These are phyloP conservation scores for Aquilaria agallochum DNA, from an alignment of 441 rosid genomes.

Conservation along the genomic window DNA sequence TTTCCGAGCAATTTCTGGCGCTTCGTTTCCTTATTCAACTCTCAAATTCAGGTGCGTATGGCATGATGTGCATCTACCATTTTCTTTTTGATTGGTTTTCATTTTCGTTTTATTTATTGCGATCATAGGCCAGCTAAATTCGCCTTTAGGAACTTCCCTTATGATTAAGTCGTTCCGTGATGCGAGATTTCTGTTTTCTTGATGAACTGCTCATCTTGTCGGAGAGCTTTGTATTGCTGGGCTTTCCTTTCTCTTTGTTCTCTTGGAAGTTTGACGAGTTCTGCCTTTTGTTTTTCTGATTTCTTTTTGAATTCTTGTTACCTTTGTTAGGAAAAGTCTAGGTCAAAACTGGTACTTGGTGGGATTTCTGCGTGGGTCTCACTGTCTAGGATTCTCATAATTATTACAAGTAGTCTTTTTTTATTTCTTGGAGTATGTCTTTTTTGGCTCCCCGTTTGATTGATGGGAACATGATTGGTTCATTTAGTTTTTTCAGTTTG, in stretches of 20 bases:
- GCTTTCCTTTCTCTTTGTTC: not conserved
- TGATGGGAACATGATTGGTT: conserved; percentile 13
- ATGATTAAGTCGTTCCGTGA: not conserved
- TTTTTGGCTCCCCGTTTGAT: conserved; percentile 1
- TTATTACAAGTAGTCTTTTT: not conserved
- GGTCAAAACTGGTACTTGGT: too few relatives aligned
- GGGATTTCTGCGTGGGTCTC: too few relatives aligned
- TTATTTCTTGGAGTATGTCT: not conserved
- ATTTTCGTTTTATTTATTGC: not conserved
- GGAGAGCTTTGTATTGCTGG: not conserved
- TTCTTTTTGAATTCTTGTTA: not conserved
- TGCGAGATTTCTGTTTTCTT: not conserved
- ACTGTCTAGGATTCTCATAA: not conserved
- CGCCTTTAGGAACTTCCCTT: not conserved
- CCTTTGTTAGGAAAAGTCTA: not conserved
- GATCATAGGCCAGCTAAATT: conserved; percentile 9
- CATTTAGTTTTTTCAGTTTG: conserved; percentile 18
- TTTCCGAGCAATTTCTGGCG: conserved; percentile 4
- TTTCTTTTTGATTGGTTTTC: not conserved
- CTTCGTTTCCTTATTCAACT: conserved; percentile 8
- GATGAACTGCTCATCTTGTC: not conserved
- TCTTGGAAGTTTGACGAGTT: not conserved
- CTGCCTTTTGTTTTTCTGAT: not conserved
- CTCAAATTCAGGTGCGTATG: not conserved
- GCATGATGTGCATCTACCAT: conserved; percentile 1